Evolutionary conservation across 1,284 basidiomycete genomes (phyloP).

Genomic region (Golubevia sp.): DNA sequence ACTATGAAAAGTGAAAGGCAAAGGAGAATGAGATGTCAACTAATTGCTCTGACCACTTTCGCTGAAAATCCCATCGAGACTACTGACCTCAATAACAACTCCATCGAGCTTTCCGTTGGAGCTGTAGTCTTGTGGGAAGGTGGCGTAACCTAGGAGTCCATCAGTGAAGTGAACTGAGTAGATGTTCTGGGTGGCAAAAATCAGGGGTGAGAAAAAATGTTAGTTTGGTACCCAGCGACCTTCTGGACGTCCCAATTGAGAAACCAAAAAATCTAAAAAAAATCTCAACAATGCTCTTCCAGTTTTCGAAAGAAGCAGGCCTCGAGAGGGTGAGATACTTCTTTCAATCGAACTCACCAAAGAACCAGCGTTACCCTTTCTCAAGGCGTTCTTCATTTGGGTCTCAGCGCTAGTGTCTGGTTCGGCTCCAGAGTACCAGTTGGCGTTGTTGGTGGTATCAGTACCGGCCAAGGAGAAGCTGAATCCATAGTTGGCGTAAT

Average conservation of each 20-base stretch:
- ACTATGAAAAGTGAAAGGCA: conserved; percentile 20
- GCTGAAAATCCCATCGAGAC: too few species aligned
- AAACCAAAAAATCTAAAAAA: too few species aligned
- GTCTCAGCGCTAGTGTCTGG: conserved; percentile 64
- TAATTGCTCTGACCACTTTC: too few species aligned
- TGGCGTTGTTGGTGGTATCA: conserved; percentile 65
- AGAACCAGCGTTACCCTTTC: conserved; percentile 63
- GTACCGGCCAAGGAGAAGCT: conserved; percentile 65
- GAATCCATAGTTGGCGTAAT: conserved; percentile 64
- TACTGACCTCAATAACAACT: conserved; percentile 62
- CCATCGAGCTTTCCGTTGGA: conserved; percentile 65
- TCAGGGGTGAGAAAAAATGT: too few species aligned
- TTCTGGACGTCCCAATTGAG: too few species aligned
- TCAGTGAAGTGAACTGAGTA: conserved; percentile 64
- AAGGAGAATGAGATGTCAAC: too few species aligned
- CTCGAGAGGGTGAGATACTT: too few species aligned
- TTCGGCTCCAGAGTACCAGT: conserved; percentile 66
- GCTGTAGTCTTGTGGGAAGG: conserved; percentile 63
- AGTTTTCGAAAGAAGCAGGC: too few species aligned
- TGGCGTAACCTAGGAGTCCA: conserved; percentile 62
- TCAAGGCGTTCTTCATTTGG: conserved; percentile 67
- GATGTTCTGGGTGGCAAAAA: too few species aligned
- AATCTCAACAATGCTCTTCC: too few species aligned
- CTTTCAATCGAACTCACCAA: too few species aligned
- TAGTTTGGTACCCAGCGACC: too few species aligned